Conservation (phyloP, 2,329 filamentous ascomycete genomes). For the Eutypella sp. region DNA sequence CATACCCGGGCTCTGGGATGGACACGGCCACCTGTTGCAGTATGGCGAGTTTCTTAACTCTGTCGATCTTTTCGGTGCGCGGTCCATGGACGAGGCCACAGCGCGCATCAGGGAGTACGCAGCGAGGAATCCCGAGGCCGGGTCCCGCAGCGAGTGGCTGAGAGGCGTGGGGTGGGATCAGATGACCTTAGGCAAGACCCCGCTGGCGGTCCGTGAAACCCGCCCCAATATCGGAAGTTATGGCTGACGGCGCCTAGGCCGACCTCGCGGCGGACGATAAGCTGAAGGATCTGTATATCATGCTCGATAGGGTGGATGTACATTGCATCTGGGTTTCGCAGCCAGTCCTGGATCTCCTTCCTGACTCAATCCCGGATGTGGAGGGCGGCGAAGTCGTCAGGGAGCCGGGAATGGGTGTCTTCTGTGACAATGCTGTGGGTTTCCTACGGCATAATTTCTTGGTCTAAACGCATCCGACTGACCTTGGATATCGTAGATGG, state of each 20-base stretch:
- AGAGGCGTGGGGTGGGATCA: conserved; percentile 69
- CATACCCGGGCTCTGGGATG: conserved; percentile 66
- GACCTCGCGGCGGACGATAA: conserved; percentile 49
- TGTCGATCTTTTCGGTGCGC: conserved; percentile 57
- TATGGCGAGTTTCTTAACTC: conserved; percentile 65
- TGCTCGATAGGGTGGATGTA: conserved; percentile 65
- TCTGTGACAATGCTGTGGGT: conserved; percentile 60
- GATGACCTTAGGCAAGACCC: conserved; percentile 59
- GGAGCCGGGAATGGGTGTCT: conserved; percentile 60
- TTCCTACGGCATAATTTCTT: not conserved
- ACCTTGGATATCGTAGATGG: conserved; percentile 40
- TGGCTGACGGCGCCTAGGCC: conserved; percentile 29
- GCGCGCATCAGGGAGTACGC: conserved; percentile 48
- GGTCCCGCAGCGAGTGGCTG: conserved; percentile 54
- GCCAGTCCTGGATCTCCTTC: conserved; percentile 57
- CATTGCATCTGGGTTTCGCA: conserved; percentile 68
- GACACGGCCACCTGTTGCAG: conserved; percentile 61
- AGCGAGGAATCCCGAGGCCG: conserved; percentile 42
- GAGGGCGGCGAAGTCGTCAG: conserved; percentile 61
- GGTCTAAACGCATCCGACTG: not conserved
- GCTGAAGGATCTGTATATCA: conserved; percentile 55
- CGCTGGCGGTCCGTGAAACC: conserved; percentile 49
- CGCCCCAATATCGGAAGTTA: not conserved
- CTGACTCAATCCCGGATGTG: conserved; percentile 44
- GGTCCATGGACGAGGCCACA: conserved; percentile 51